phyloP scores from a whole-genome alignment of 164 flowering plant species.

The Umbellularia californica region DNA sequence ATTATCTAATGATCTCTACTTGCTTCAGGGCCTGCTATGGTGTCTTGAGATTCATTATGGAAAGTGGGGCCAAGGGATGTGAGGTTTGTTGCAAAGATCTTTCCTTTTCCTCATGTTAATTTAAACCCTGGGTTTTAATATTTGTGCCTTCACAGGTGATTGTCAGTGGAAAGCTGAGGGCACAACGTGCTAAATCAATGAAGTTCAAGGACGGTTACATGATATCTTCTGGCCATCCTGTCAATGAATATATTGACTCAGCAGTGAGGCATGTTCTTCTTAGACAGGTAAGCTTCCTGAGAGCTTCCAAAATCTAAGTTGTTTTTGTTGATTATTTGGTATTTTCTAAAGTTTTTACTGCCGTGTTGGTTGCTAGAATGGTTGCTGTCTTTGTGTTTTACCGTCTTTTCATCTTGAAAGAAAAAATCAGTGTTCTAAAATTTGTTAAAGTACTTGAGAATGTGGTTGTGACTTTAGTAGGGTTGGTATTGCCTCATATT shows the following conservation, averaged over 20 bases:
- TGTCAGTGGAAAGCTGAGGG: conserved; percentile 82
- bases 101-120: not conserved
- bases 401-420: not conserved
- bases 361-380: not conserved
- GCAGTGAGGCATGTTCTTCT: conserved; percentile 84
- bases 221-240: conserved; percentile 87
- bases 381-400: not conserved
- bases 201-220: conserved; percentile 89
- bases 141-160: conserved; percentile 47
- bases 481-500: no score
- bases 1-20: not conserved
- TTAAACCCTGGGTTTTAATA: not conserved
- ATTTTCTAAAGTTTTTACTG: not conserved
- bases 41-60: conserved; percentile 79
- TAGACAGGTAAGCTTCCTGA: conserved; percentile 48
- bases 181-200: conserved; percentile 83
- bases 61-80: conserved; percentile 90
- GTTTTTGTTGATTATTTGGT: not conserved
- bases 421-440: no score
- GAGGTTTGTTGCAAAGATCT: conserved; percentile 40
- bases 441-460: no score
- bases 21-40: conserved; percentile 79
- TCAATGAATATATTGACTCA: conserved; percentile 72
- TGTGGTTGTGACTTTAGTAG: no score
- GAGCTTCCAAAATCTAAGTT: no score